Evolutionary conservation across 306 rosid species (phyloP).

Genomic region (Sindora glabra): DNA sequence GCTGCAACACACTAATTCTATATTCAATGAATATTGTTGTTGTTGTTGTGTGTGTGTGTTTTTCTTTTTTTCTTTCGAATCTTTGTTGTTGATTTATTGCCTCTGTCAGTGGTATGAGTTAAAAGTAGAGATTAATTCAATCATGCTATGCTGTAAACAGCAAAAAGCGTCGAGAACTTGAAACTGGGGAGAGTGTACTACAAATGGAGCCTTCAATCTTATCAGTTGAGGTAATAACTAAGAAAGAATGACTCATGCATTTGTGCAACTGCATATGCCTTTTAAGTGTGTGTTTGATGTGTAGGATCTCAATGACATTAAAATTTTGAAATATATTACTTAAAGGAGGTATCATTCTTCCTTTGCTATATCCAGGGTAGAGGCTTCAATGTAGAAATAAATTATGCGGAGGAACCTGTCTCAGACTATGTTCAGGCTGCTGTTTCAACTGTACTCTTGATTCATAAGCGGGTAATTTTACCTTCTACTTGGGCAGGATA

Average conservation of each 20-base stretch:
- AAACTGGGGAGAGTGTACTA: conserved; percentile 39
- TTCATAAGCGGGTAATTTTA: conserved; percentile 66
- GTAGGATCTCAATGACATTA: neutral
- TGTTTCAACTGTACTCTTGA: conserved; percentile 68
- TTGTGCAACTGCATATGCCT: neutral
- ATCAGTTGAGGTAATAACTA: conserved; percentile 71
- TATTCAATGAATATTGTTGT: too few relatives aligned
- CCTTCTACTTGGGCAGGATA: neutral
- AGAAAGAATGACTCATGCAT: conserved; percentile 1
- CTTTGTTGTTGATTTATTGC: neutral
- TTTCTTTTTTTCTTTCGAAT: too few relatives aligned
- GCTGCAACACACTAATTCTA: too few relatives aligned
- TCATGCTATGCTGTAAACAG: conserved; percentile 29
- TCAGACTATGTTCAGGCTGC: conserved; percentile 69
- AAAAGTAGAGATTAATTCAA: conserved; percentile 2
- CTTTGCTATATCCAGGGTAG: conserved; percentile 64
- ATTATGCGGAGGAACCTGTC: conserved; percentile 76
- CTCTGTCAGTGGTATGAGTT: neutral
- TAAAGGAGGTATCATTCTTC: conserved; percentile 1
- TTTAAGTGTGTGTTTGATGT: neutral
- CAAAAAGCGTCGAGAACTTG: conserved; percentile 50
- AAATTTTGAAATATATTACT: neutral
- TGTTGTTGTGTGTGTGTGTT: too few relatives aligned
- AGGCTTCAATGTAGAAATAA: conserved; percentile 79
- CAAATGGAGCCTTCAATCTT: conserved; percentile 67